Conservation (phyloP, 2,329 filamentous ascomycete genomes). For the Microcera coccophila region DNA sequence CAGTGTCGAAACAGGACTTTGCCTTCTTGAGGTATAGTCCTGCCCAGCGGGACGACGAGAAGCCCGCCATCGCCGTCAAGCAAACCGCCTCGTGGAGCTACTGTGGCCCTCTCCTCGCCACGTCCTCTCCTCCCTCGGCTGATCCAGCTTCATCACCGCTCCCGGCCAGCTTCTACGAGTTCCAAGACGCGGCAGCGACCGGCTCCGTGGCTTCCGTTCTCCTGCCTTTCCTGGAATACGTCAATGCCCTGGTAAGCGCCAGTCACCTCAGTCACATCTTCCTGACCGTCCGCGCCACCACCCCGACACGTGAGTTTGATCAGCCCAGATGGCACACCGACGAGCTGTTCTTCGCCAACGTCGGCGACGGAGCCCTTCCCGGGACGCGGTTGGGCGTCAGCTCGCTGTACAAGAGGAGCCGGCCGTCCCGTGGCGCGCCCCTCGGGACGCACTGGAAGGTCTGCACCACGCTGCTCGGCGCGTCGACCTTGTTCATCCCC, state of each 20-base stretch:
- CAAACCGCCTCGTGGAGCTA: conserved; percentile 41
- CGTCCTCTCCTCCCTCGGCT: conserved; percentile 12
- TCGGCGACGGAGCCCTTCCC: conserved; percentile 13
- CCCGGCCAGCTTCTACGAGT: conserved; percentile 38
- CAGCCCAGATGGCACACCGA: conserved; percentile 47
- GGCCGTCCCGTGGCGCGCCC: background rate
- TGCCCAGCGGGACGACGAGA: background rate
- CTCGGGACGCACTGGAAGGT: conserved; percentile 47
- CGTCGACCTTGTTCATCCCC: conserved; percentile 43
- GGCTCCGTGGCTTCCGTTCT: conserved; percentile 33
- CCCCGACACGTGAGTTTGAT: conserved; percentile 41
- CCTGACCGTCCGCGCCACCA: conserved; percentile 45
- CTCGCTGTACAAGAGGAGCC: background rate
- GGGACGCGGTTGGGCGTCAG: conserved; percentile 10
- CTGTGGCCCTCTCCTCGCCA: conserved; percentile 37
- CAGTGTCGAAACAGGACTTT: too few species aligned
- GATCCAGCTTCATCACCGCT: conserved; percentile 13
- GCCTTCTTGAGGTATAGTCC: conserved; percentile 10
- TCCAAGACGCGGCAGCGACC: conserved; percentile 33
- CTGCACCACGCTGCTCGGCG: conserved; percentile 44
- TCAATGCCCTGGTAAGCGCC: conserved; percentile 34
- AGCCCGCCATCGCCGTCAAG: conserved; percentile 16
- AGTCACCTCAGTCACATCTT: conserved; percentile 42
- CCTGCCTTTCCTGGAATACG: conserved; percentile 38
- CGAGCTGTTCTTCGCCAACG: conserved; percentile 41